These are phyloP conservation scores for Adiantum capillusveneris DNA, from an alignment of 75 land plant species.

Conservation along the genomic window DNA sequence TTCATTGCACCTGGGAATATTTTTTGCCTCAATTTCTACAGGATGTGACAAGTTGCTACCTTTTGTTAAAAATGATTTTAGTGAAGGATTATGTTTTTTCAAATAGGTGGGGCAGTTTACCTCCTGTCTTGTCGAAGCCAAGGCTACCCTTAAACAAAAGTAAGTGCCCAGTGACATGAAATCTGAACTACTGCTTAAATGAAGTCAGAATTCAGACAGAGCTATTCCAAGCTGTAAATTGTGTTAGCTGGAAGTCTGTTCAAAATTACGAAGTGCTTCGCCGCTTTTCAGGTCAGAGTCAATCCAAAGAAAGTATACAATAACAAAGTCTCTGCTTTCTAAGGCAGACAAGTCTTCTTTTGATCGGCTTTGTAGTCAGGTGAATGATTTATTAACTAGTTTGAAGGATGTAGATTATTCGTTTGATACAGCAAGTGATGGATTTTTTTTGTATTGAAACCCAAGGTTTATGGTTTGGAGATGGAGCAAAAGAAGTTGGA, in stretches of 20 bases:
- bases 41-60: too few species aligned
- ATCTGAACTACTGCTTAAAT: too few species aligned
- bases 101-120: slow-evolving; percentile 70
- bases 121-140: slow-evolving; percentile 54
- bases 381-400: too few species aligned
- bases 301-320: slow-evolving; percentile 63
- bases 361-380: slow-evolving; percentile 77
- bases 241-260: too few species aligned
- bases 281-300: slow-evolving; percentile 51
- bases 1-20: too few species aligned
- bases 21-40: too few species aligned
- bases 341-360: slow-evolving; percentile 82
- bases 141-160: slow-evolving; percentile 58
- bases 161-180: slow-evolving; percentile 26
- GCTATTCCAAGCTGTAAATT: too few species aligned
- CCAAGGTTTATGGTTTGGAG: slow-evolving; percentile 64
- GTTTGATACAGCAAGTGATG: slow-evolving; percentile 6
- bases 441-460: neutral
- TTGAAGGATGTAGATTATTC: neutral
- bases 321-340: slow-evolving; percentile 55
- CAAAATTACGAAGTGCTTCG: too few species aligned
- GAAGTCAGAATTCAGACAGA: too few species aligned
- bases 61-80: too few species aligned
- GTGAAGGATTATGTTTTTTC: too few species aligned
- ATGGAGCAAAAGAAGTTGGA: slow-evolving; percentile 71